Percentiles rank a stretch among this genome's conserved stretches.
Conservation (phyloP, 208 protist species). For the Trypanosomatidae sp. region DNA sequence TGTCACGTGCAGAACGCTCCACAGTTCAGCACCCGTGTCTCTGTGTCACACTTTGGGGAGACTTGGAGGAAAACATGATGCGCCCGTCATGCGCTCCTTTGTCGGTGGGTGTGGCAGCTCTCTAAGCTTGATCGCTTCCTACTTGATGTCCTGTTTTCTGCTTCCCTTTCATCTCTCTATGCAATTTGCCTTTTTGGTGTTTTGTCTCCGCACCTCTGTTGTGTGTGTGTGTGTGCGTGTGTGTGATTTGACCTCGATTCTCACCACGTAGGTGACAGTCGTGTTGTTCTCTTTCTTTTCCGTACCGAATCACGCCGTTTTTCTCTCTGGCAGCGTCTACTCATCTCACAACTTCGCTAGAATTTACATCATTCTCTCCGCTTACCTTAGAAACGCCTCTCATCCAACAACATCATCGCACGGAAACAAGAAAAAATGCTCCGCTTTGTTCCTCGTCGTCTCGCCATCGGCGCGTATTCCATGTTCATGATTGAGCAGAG, state of each 20-base stretch:
- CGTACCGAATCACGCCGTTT: background rate
- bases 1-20: background rate
- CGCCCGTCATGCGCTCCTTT: conserved; percentile 4
- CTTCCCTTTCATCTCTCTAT: background rate
- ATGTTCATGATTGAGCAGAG: conserved; percentile 91
- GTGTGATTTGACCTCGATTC: background rate
- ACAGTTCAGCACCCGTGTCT: background rate
- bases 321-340: background rate
- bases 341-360: background rate
- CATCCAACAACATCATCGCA: background rate
- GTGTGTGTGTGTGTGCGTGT: background rate
- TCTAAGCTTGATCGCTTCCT: background rate
- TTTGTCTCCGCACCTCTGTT: too few relatives aligned
- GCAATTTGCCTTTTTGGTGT: background rate
- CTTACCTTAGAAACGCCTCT: background rate
- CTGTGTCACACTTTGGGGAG: background rate
- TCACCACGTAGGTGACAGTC: background rate
- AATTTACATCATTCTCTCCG: background rate
- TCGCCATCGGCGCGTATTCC: conserved; percentile 75
- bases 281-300: background rate
- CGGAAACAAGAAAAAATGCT: conserved; percentile 40
- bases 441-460: conserved; percentile 53
- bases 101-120: background rate
- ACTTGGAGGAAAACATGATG: background rate
- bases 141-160: conserved; percentile 7